phyloP scores from a whole-genome alignment of 208 protist species.

The Trichomonas gallinae region DNA sequence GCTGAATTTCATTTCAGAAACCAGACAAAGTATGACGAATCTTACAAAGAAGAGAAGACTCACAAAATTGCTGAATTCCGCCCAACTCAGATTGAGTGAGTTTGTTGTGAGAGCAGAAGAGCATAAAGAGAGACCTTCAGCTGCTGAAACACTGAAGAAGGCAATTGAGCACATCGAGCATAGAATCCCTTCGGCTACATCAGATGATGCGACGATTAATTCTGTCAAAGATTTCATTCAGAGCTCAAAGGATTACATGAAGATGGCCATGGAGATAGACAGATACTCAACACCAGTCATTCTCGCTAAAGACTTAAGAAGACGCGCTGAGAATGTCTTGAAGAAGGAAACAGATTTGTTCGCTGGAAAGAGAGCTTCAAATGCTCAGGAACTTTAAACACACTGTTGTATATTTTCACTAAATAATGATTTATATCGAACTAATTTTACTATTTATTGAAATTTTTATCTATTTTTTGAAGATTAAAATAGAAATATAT shows the following conservation, averaged over 20 bases:
- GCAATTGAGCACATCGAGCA: background rate
- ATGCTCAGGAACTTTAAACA: background rate
- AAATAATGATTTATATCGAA: background rate
- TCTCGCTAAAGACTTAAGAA: background rate
- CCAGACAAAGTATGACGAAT: background rate
- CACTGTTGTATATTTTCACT: background rate
- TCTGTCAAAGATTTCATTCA: background rate
- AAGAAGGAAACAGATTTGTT: background rate
- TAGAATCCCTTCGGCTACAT: background rate
- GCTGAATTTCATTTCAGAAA: background rate
- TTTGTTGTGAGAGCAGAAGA: background rate
- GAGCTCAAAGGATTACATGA: background rate
- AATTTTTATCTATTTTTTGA: no score
- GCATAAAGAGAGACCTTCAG: background rate
- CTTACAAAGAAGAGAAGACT: background rate
- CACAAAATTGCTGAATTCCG: background rate
- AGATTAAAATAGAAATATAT: no score
- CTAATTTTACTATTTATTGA: no score
- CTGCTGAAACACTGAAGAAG: background rate
- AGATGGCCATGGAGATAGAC: background rate
- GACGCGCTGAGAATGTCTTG: background rate
- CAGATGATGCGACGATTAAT: background rate
- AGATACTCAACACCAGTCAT: background rate
- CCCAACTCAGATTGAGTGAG: background rate
- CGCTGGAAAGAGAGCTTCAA: background rate